These are phyloP conservation scores for Lichtheimia hyalospora DNA, from an alignment of 371 early-diverging fungal species.

Conservation along the genomic window DNA sequence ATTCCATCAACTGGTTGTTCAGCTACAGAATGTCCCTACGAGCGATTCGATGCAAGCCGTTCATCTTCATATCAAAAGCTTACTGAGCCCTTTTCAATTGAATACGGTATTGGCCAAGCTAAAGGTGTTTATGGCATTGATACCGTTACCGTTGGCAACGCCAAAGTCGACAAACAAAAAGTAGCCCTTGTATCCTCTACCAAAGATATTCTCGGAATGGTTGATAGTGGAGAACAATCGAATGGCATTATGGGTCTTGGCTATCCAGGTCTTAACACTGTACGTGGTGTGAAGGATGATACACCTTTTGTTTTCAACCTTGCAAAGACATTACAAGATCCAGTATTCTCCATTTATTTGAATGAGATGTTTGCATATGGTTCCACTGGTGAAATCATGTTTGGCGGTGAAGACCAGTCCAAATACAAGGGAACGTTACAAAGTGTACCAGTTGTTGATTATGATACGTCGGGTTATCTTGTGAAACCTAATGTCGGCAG, in stretches of 20 bases:
- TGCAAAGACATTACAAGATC: slow-evolving; percentile 16
- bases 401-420: slow-evolving; percentile 26
- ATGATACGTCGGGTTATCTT: slow-evolving; percentile 13
- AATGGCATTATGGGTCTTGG: slow-evolving; percentile 36
- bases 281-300: slow-evolving; percentile 15
- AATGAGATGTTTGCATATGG: slow-evolving; percentile 12
- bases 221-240: slow-evolving; percentile 12
- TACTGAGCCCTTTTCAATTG: slow-evolving; percentile 24
- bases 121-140: slow-evolving; percentile 37
- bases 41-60: slow-evolving; percentile 28
- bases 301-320: slow-evolving; percentile 25
- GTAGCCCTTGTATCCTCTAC: slow-evolving; percentile 24
- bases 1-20: slow-evolving; percentile 39
- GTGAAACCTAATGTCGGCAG: slow-evolving; percentile 15
- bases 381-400: slow-evolving; percentile 22
- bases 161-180: slow-evolving; percentile 23
- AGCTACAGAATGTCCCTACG: slow-evolving; percentile 26
- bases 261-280: slow-evolving; percentile 19
- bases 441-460: slow-evolving; percentile 27
- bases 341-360: slow-evolving; percentile 30
- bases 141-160: slow-evolving; percentile 19
- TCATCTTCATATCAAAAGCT: slow-evolving; percentile 33
- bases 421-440: slow-evolving; percentile 18
- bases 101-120: slow-evolving; percentile 46
- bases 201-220: slow-evolving; percentile 19